These are phyloP conservation scores for Vinca minor DNA, from an alignment of 257 asterid genomes.

Conservation along the genomic window DNA sequence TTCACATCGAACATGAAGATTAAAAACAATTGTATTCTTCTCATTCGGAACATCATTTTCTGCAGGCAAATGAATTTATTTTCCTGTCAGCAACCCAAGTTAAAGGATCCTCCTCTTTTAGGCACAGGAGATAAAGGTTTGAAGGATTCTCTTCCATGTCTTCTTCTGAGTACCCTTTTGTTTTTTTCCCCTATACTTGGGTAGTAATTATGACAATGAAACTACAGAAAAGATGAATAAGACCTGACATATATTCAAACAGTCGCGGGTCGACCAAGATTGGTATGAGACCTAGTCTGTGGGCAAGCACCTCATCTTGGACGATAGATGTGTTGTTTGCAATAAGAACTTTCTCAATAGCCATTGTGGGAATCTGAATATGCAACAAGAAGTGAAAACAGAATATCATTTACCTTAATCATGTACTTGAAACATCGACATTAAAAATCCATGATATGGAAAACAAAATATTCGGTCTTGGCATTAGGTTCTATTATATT, in stretches of 20 bases:
- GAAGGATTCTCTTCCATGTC: neutral
- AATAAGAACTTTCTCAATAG: constrained; percentile 79
- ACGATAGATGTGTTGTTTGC: constrained; percentile 89
- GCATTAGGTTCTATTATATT: neutral
- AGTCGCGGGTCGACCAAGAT: constrained; percentile 79
- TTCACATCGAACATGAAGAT: constrained; percentile 62
- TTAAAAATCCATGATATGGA: neutral
- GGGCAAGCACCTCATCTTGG: constrained; percentile 98
- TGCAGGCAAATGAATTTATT: constrained; percentile 23
- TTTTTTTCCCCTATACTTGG: neutral
- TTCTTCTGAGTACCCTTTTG: neutral
- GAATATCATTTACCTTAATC: constrained; percentile 6
- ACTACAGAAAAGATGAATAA: constrained; percentile 4
- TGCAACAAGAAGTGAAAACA: constrained; percentile 1
- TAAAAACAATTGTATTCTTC: constrained; percentile 81
- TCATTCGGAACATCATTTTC: constrained; percentile 77
- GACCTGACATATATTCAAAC: constrained; percentile 75
- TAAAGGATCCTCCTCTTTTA: neutral
- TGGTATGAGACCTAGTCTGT: constrained; percentile 86
- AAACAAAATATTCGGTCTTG: neutral
- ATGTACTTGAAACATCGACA: neutral
- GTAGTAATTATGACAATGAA: neutral
- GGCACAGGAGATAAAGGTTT: neutral
- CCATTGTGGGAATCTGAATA: constrained; percentile 85
- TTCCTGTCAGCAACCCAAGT: constrained; percentile 25